A percentile compares a stretch with the other conserved stretches of the same genome.
phyloP scores from a whole-genome alignment of 306 rosid genomes.

The Sicyos edulis region DNA sequence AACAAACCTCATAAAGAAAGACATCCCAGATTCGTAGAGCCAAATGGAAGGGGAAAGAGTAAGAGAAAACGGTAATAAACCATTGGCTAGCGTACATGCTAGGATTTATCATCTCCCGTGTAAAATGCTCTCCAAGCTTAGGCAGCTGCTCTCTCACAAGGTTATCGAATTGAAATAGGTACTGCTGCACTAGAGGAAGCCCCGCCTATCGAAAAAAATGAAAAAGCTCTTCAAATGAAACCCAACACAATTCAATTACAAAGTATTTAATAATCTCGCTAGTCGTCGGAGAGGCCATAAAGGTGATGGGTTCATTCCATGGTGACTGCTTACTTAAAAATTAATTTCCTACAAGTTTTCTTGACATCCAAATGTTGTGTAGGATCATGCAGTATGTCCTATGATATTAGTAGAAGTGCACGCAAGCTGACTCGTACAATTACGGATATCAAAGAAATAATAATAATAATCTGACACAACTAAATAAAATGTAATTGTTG shows the following conservation, averaged over 20 bases:
- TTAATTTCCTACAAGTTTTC: too few relatives aligned
- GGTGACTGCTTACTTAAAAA: too few relatives aligned
- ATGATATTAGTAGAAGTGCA: too few relatives aligned
- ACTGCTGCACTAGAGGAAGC: conserved; percentile 91
- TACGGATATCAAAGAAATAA: too few relatives aligned
- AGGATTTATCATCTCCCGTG: conserved; percentile 85
- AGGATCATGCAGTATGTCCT: too few relatives aligned
- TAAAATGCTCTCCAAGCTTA: conserved; percentile 81
- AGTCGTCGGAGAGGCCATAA: too few relatives aligned
- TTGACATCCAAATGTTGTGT: too few relatives aligned
- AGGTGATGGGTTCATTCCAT: too few relatives aligned
- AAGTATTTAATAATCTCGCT: not conserved
- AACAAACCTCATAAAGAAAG: conserved; percentile 81
- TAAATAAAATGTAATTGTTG: too few relatives aligned
- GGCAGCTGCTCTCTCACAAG: conserved; percentile 78
- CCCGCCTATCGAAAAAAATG: conserved; percentile 48
- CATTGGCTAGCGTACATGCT: conserved; percentile 99
- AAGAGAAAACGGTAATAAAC: conserved; percentile 96
- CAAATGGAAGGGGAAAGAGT: conserved; percentile 94
- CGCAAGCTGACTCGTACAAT: too few relatives aligned
- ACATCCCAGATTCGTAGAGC: conserved; percentile 99
- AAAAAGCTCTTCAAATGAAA: conserved; percentile 4
- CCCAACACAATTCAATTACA: not conserved
- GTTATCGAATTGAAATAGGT: conserved; percentile 73
- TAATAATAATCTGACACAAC: too few relatives aligned